Evolutionary conservation across 179 eudicot genomes (phyloP), one percentile per base, ranked within the genome.

Genomic region (Beta lomatogona): DNA sequence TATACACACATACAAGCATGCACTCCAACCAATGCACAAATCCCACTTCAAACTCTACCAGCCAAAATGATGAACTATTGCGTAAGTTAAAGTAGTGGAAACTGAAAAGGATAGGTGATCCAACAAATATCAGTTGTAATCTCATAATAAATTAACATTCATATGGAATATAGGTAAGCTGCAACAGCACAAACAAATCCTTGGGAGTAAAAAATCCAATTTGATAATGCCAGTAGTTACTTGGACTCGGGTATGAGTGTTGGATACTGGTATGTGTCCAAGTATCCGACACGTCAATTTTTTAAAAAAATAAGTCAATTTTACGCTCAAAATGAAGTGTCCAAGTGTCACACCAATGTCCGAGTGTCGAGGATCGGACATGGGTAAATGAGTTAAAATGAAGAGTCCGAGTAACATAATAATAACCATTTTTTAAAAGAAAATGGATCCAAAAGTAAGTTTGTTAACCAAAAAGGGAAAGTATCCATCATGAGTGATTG

Each of bases 101-200:
- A 36, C 41, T 36, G 5, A 25, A 25, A 31, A 73, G 5, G 12
- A 55, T 9, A 28, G 58, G 18, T 73, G 21, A 28, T 55, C 22
- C 41, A 53, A 68, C 14, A 73, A 6, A 54, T 73, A n/a, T 55
- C 63, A 73, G 45, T 31, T 6, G 77, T 31, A 53, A 73, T 71
- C 36, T 6, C 75, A 71, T 50, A 48, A 19, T 71, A 6, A 4
- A 73, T 55, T 55, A 8, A 13, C 9, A 1, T 10, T 48, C 4
- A 48, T 6, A 46, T 15, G 19, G 9, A 59, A 59, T 4, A 59
- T 9, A 21, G 60, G 9, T 22, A 61, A 61, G 10, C 28, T 6
- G 41, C 44, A 59, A 19, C 28, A 21, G 41, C 44, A 59, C 45
- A 76, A 57, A 18, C 48, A 75, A 16, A 67, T 55, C 65, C 46